Percentiles rank a stretch among this genome's conserved stretches.
Conservation (phyloP, 78 protist genomes). For the Dictyostelium discoideum region DNA sequence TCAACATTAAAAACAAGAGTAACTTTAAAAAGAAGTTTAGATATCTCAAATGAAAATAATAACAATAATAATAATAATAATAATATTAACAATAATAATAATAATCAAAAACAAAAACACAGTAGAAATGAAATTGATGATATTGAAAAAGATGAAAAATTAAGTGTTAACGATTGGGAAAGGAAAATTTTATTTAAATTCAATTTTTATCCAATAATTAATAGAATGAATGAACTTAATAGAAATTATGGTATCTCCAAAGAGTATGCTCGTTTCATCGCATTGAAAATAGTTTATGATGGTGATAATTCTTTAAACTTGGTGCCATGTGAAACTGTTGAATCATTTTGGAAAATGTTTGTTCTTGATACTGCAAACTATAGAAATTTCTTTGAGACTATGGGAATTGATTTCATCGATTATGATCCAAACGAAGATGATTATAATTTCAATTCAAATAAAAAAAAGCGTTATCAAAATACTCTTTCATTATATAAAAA, state of each 20-base stretch:
- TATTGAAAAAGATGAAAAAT: neutral
- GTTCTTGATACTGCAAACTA: neutral
- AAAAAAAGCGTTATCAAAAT: neutral
- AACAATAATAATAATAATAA: no score
- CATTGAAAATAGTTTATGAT: neutral
- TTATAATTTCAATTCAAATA: neutral
- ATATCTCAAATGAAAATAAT: neutral
- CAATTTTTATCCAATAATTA: neutral
- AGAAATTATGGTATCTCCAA: neutral
- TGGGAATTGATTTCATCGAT: neutral
- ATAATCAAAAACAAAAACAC: neutral
- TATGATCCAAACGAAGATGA: neutral
- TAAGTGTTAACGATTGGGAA: neutral
- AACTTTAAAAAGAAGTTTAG: neutral
- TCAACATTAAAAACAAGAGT: neutral
- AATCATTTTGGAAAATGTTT: neutral
- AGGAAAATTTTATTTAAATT: neutral
- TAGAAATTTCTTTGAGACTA: neutral
- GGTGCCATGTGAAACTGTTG: neutral
- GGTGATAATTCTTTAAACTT: neutral
- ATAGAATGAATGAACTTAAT: neutral
- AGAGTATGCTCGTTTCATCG: neutral
- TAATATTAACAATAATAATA: no score
- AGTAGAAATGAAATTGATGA: neutral
- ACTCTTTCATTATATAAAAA: neutral